Conservation (phyloP, 208 protist genomes). For the Strigomonas galati region DNA sequence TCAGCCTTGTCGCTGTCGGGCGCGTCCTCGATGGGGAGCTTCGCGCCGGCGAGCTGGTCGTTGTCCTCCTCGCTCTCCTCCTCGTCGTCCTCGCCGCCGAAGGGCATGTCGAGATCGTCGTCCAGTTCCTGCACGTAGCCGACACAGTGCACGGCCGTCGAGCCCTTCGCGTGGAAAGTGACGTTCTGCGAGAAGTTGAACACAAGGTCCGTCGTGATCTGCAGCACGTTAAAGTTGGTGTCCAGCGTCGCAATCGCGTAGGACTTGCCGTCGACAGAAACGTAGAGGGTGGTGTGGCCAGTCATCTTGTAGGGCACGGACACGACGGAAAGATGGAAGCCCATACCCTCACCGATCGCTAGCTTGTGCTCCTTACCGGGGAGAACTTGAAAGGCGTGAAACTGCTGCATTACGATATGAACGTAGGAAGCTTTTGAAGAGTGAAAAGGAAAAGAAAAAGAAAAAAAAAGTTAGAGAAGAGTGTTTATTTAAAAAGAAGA, state of each 20-base stretch:
- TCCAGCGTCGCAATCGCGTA: conserved; percentile 73
- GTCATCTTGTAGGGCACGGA: conserved; percentile 60
- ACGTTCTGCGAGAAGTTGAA: conserved; percentile 78
- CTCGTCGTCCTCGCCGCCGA: conserved; percentile 14
- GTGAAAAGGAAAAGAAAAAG: background rate
- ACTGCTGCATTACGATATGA: conserved; percentile 58
- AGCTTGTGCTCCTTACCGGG: conserved; percentile 69
- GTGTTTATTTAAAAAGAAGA: background rate
- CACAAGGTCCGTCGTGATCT: conserved; percentile 72
- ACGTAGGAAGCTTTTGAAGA: conserved; percentile 5
- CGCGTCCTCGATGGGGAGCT: conserved; percentile 18
- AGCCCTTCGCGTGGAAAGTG: conserved; percentile 77
- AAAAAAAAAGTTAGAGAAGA: background rate
- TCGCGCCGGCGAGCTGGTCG: background rate
- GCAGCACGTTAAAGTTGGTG: conserved; percentile 47
- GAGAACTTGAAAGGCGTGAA: conserved; percentile 74
- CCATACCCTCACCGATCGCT: conserved; percentile 38
- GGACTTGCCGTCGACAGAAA: conserved; percentile 76
- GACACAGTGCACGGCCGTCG: conserved; percentile 61
- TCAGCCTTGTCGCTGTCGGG: conserved; percentile 18
- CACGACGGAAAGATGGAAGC: conserved; percentile 75
- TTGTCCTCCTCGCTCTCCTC: conserved; percentile 21
- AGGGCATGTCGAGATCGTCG: conserved; percentile 35
- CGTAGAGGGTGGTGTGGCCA: conserved; percentile 77
- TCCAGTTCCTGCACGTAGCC: conserved; percentile 79